phyloP scores from a whole-genome alignment of 2,329 filamentous ascomycete species.

The Claviceps arundinis region DNA sequence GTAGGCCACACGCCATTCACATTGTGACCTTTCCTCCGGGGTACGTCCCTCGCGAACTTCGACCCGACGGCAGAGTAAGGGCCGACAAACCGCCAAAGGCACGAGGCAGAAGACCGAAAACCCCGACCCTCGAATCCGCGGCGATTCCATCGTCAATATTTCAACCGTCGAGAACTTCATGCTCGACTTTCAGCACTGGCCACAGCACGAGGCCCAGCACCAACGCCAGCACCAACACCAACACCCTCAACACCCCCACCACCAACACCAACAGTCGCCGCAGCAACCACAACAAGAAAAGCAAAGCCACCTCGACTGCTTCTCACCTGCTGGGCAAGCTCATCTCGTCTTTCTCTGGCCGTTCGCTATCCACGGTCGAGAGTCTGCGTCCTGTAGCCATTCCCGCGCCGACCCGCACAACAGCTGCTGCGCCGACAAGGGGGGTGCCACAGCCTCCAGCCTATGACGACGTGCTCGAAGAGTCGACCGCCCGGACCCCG shows the following conservation, averaged over 20 bases:
- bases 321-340: constrained; percentile 7
- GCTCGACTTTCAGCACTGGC: not conserved
- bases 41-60: constrained; percentile 32
- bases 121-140: not conserved
- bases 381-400: not conserved
- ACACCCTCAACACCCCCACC: constrained; percentile 26
- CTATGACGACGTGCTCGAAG: constrained; percentile 18
- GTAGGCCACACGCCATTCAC: constrained; percentile 28
- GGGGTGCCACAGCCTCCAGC: constrained; percentile 13
- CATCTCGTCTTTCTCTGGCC: constrained; percentile 6
- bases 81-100: not conserved
- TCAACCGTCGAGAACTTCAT: not conserved
- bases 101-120: constrained; percentile 1
- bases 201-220: constrained; percentile 2
- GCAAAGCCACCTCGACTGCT: not conserved
- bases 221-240: constrained; percentile 15
- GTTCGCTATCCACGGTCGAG: constrained; percentile 1
- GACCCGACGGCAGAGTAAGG: constrained; percentile 9
- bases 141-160: not conserved
- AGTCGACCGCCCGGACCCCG: constrained; percentile 7
- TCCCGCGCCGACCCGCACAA: not conserved
- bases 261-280: constrained; percentile 18
- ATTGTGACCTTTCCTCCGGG: constrained; percentile 28
- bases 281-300: constrained; percentile 22
- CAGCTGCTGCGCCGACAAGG: constrained; percentile 5